Conservation (phyloP, 495 filamentous ascomycete species). For the Sordaria brevicollis region DNA sequence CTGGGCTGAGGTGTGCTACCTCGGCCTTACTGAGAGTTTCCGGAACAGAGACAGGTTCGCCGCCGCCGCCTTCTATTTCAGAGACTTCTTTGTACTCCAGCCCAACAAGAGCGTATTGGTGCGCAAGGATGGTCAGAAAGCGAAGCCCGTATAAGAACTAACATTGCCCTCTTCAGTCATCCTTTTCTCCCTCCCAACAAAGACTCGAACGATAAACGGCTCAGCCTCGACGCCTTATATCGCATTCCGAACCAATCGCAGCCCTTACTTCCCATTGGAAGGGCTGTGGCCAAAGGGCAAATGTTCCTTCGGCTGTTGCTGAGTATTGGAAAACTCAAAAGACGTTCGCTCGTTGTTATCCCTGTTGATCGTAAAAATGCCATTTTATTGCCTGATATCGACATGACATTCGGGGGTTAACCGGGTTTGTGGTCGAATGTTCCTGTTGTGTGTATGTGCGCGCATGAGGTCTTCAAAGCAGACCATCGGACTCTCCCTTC, state of each 20-base stretch:
- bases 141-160: not conserved
- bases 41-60: not conserved
- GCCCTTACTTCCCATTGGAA: not conserved
- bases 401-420: not conserved
- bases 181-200: not conserved
- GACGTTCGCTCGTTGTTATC: not conserved
- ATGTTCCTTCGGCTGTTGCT: not conserved
- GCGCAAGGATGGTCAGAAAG: not conserved
- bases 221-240: not conserved
- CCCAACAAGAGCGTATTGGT: not conserved
- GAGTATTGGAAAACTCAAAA: not conserved
- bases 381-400: not conserved
- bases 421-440: not conserved
- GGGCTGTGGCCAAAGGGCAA: not conserved
- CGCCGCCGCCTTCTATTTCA: not conserved
- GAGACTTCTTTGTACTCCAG: not conserved
- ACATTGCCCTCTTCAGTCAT: not conserved
- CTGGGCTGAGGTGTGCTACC: not conserved
- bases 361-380: not conserved
- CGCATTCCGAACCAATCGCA: not conserved
- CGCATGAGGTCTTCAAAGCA: conserved; percentile 41
- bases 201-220: not conserved
- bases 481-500: conserved; percentile 79
- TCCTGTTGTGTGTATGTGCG: not conserved
- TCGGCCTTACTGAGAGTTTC: not conserved